These are phyloP conservation scores for Xylaria scruposa DNA, from an alignment of 495 filamentous ascomycete genomes.

Conservation along the genomic window DNA sequence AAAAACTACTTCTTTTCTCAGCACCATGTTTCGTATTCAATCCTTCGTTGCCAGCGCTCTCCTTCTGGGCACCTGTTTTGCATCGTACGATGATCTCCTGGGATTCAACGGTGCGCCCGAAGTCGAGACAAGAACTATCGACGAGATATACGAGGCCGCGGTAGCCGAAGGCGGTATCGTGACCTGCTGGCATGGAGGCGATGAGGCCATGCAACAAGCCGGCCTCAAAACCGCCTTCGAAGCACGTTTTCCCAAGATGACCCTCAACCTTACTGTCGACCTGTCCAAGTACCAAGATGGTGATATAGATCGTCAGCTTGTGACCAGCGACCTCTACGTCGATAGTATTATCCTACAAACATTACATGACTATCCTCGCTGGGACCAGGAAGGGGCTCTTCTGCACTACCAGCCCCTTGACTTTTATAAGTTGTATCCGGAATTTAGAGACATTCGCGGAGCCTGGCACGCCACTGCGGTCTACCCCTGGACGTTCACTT, in stretches of 20 bases:
- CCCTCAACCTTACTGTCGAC: constrained; percentile 48
- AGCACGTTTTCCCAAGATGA: constrained; percentile 42
- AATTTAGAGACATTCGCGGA: constrained; percentile 37
- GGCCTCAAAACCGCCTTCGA: constrained; percentile 39
- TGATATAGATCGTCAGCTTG: constrained; percentile 39
- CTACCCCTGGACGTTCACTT: constrained; percentile 30
- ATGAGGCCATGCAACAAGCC: constrained; percentile 39
- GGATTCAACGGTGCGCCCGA: constrained; percentile 22
- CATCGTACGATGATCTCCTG: constrained; percentile 24
- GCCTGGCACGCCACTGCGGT: constrained; percentile 13
- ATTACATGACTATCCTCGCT: constrained; percentile 47
- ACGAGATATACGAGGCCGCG: constrained; percentile 45
- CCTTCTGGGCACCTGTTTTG: background rate
- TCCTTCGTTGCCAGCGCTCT: background rate
- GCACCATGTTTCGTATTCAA: constrained; percentile 9
- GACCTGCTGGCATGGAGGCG: constrained; percentile 41
- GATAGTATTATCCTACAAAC: constrained; percentile 44
- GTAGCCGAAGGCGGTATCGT: constrained; percentile 41
- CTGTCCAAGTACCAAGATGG: constrained; percentile 47
- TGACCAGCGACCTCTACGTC: constrained; percentile 35
- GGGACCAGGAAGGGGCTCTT: constrained; percentile 43
- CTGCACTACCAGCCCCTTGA: constrained; percentile 41
- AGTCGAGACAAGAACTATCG: constrained; percentile 43
- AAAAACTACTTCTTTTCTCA: background rate
- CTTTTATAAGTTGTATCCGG: constrained; percentile 39